Base-by-base conservation (phyloP, 495 filamentous ascomycete genomes). In the Aspergillus conjunctus region DNA sequence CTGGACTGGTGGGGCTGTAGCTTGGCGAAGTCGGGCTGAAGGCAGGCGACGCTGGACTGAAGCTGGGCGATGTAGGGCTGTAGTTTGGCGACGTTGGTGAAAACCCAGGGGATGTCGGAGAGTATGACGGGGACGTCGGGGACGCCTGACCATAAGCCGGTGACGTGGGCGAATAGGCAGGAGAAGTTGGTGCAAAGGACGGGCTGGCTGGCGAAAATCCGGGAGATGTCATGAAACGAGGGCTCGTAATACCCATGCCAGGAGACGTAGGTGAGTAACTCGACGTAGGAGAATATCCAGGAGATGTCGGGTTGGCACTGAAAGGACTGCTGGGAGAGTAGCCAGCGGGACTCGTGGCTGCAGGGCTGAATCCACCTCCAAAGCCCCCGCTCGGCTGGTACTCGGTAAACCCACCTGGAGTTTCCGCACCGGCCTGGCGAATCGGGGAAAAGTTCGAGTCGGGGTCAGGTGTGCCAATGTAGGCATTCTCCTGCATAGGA, bases 381-480 rank as follows among this genome's bases (percentile, higher is more conserved):
- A 80, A 79, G 22, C 76, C 76, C 55, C 81, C 77, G 32, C 73
- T 70, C 34, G 81, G 72, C 54, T 80, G 77, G 64, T 90, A 89
- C 20, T 80, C 75, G 6, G 80, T 86, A 54, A 97, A 90, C 20
- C 92, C 91, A 60, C 85, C 85, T 41, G 89, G 89, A 37, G 82
- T 85, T 56, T 94, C 91, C 12, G 88, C 85, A 7, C 87, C 88
- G 18, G 84, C 79, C 61, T 89, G 84, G 43, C 87, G 87, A 59
- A 99, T 94, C 33, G 94, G 94, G 18, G 92, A 97, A 86, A 98
- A 99, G 22, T 75, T 73, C 60, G 93, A 88, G 66, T 89, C 87
- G 56, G 88, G 88, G 65, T 91, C 89, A 30, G 91, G 88, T 7
- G 90, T 89, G 59, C 88, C 83, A 61, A 89, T 79, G 73, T 87